These are phyloP conservation scores for Leishmania tropica DNA, from an alignment of 208 protist genomes.

Conservation along the genomic window DNA sequence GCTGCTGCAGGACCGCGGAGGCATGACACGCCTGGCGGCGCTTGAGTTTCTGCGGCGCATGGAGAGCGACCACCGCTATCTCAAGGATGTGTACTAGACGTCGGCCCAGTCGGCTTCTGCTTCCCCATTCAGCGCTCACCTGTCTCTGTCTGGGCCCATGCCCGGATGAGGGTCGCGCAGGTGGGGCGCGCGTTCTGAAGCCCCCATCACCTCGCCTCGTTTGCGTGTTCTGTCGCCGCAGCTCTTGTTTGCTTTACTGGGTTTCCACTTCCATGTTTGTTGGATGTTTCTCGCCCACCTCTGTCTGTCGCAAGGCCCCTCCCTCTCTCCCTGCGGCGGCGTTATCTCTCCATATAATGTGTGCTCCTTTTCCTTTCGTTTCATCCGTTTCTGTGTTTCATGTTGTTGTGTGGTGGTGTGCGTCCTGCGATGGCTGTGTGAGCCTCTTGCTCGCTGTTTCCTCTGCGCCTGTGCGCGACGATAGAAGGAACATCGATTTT, in stretches of 20 bases:
- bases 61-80: constrained; percentile 73
- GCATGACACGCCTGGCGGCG: constrained; percentile 62
- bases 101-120: not conserved
- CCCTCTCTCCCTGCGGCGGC: not conserved
- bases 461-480: not conserved
- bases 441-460: not conserved
- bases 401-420: not conserved
- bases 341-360: not conserved
- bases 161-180: not conserved
- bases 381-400: not conserved
- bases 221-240: not conserved
- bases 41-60: constrained; percentile 76
- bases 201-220: not conserved
- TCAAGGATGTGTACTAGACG: constrained; percentile 92
- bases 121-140: not conserved
- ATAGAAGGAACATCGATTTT: not conserved
- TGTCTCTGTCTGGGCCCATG: not conserved
- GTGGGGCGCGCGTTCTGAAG: not conserved
- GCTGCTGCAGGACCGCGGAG: constrained; percentile 66
- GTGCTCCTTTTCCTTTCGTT: not conserved
- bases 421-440: not conserved
- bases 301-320: not conserved
- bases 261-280: not conserved
- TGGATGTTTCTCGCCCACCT: not conserved
- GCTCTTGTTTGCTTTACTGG: not conserved